These are phyloP conservation scores for Umbellularia californica DNA, from an alignment of 164 flowering plant species.

Conservation along the genomic window DNA sequence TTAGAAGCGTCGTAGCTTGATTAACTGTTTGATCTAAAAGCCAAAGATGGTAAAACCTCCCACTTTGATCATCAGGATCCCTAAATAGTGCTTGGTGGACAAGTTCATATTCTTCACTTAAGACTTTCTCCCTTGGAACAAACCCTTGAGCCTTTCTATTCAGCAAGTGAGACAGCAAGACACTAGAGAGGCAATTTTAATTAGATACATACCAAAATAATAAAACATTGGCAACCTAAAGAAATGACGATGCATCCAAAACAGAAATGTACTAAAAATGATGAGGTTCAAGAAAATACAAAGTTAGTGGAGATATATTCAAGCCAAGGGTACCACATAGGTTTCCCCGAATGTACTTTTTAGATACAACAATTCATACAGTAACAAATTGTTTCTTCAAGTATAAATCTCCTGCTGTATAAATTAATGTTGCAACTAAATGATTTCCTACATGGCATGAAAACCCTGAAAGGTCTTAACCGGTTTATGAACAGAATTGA, in stretches of 20 bases:
- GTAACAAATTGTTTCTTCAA: background rate
- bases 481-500: background rate
- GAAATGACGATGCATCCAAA: background rate
- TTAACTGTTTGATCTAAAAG: constrained; percentile 69
- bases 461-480: background rate
- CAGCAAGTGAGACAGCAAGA: constrained; percentile 57
- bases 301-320: background rate
- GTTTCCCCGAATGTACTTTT: background rate
- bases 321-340: background rate
- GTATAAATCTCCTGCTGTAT: too few relatives aligned
- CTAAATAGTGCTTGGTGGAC: constrained; percentile 81
- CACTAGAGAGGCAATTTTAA: constrained; percentile 40
- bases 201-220: background rate
- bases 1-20: constrained; percentile 44
- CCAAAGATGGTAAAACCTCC: constrained; percentile 98
- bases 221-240: too few relatives aligned
- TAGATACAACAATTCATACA: too few relatives aligned
- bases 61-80: constrained; percentile 96
- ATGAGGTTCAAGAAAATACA: background rate
- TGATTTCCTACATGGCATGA: background rate
- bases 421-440: too few relatives aligned
- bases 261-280: background rate
- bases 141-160: constrained; percentile 44
- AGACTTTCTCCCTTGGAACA: constrained; percentile 46
- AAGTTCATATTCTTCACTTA: constrained; percentile 73